Conservation (phyloP, 768 basidiomycete species). For the Mrakia blollopis region DNA sequence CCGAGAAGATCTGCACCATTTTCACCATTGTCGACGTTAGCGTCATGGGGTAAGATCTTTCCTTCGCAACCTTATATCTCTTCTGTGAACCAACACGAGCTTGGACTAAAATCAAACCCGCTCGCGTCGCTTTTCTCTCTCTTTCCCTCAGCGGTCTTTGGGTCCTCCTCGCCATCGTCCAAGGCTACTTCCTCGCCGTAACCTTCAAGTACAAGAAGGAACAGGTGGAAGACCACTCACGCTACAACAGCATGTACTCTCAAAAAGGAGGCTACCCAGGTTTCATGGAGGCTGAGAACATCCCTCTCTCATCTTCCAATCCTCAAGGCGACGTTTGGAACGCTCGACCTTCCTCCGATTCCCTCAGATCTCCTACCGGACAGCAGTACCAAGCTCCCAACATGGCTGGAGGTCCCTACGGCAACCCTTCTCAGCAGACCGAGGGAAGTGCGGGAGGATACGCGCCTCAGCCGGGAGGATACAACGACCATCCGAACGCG, state of each 20-base stretch:
- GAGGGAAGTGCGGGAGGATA: neutral
- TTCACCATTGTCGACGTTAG: slow-evolving; percentile 91
- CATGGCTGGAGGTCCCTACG: neutral
- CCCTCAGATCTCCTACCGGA: neutral
- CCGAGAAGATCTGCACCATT: slow-evolving; percentile 71
- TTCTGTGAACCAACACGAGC: no score
- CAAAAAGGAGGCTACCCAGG: slow-evolving; percentile 22
- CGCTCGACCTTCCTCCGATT: slow-evolving; percentile 18
- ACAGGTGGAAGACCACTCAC: slow-evolving; percentile 27
- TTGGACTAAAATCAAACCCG: neutral
- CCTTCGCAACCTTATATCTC: no score
- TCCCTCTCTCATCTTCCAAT: slow-evolving; percentile 19
- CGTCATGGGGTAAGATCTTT: slow-evolving; percentile 58
- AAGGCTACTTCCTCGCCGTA: slow-evolving; percentile 52
- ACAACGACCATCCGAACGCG: neutral
- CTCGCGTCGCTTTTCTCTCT: neutral
- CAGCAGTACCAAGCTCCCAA: neutral
- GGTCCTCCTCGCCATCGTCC: slow-evolving; percentile 69
- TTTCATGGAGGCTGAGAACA: slow-evolving; percentile 21
- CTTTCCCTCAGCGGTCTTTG: slow-evolving; percentile 55
- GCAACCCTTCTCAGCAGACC: neutral
- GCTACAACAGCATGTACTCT: slow-evolving; percentile 32
- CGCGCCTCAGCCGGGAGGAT: neutral
- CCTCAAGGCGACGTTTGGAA: slow-evolving; percentile 18
- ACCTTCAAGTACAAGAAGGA: slow-evolving; percentile 20